A percentile compares a stretch with the other conserved stretches of the same genome.
Conservation (phyloP, 495 filamentous ascomycete species). For the Aspergillus carlsbadensis region DNA sequence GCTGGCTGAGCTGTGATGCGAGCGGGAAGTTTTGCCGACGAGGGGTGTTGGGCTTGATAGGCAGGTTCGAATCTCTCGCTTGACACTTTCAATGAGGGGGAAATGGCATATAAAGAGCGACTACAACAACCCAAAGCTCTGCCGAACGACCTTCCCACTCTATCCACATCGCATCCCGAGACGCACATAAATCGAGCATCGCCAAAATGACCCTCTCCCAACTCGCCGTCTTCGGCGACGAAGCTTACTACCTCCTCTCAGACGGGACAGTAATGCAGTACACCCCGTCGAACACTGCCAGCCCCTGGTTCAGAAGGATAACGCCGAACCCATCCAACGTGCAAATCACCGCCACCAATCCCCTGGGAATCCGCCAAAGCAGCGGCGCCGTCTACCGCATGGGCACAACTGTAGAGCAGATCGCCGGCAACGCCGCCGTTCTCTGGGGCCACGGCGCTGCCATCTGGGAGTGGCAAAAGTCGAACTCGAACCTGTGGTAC, state of each 20-base stretch:
- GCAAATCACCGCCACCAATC: not conserved
- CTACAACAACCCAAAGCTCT: too few species aligned
- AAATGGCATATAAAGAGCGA: too few species aligned
- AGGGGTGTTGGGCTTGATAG: too few species aligned
- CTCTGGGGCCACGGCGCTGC: not conserved
- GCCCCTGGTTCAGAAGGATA: not conserved
- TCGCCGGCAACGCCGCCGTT: not conserved
- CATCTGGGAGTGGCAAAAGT: slow-evolving; percentile 4
- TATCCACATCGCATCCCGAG: too few species aligned
- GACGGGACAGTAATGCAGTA: slow-evolving; percentile 1
- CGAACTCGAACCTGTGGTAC: not conserved
- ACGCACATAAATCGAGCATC: too few species aligned
- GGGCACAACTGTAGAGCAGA: not conserved
- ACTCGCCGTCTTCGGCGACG: not conserved
- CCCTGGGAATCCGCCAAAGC: not conserved
- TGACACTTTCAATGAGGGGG: too few species aligned
- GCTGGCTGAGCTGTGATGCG: too few species aligned
- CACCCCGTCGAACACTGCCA: not conserved
- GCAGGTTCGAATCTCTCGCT: too few species aligned
- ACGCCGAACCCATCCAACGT: not conserved
- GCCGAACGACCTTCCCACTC: too few species aligned
- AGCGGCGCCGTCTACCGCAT: not conserved
- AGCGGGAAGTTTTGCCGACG: too few species aligned
- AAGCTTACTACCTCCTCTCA: slow-evolving; percentile 4
- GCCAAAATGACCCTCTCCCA: slow-evolving; percentile 2